These are phyloP conservation scores for Populus deltoides DNA, from an alignment of 345 rosid species.

Conservation along the genomic window DNA sequence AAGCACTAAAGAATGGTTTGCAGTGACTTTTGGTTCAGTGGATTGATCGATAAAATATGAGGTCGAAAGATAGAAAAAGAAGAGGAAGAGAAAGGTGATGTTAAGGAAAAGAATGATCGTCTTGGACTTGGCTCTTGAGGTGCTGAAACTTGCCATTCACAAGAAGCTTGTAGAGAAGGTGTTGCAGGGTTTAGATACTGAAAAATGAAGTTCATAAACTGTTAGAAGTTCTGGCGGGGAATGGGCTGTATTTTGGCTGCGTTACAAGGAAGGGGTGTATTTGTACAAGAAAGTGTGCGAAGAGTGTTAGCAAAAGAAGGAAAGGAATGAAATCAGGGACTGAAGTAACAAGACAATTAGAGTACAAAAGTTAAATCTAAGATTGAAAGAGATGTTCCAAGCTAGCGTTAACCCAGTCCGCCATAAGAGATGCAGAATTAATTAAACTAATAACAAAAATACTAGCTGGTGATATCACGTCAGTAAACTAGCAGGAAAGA, in stretches of 20 bases:
- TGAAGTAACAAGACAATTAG: background rate
- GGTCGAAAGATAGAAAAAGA: constrained; percentile 28
- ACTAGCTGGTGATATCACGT: background rate
- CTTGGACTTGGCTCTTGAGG: constrained; percentile 20
- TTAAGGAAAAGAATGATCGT: constrained; percentile 47
- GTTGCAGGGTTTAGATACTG: constrained; percentile 14
- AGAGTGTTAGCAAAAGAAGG: too few relatives aligned
- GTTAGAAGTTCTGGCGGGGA: constrained; percentile 14
- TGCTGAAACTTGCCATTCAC: constrained; percentile 37
- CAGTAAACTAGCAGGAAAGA: constrained; percentile 3
- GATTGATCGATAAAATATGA: constrained; percentile 22
- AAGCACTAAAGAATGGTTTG: constrained; percentile 6
- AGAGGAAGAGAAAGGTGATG: constrained; percentile 47
- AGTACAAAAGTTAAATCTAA: background rate
- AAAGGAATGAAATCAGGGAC: too few relatives aligned
- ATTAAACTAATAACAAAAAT: background rate
- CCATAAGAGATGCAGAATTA: background rate
- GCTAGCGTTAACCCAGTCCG: background rate
- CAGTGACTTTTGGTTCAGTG: background rate
- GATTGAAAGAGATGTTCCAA: background rate
- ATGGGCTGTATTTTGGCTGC: constrained; percentile 15
- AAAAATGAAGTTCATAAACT: constrained; percentile 19
- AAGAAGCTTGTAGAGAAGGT: constrained; percentile 16
- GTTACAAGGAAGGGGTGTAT: background rate
- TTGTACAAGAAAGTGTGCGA: background rate